A percentile compares a stretch with the other conserved stretches of the same genome.
Conservation (phyloP, 805 yeast species). For the Blastobotrys chiropterorum region DNA sequence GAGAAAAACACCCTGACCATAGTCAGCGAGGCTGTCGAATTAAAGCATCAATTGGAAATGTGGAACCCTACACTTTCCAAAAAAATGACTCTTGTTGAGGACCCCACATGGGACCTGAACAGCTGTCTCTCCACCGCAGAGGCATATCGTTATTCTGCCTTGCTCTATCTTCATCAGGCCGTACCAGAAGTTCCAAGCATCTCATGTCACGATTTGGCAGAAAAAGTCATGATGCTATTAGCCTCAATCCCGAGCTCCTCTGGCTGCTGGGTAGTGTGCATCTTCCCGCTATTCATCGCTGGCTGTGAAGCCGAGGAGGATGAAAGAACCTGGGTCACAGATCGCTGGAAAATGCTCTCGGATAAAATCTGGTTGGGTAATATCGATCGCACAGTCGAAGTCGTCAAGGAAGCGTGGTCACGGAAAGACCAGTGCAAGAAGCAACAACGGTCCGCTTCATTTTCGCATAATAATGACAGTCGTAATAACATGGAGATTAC, state of each 20-base stretch:
- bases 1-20: slow-evolving; percentile 39
- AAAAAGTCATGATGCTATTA: slow-evolving; percentile 50
- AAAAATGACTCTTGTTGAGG: slow-evolving; percentile 31
- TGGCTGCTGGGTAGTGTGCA: slow-evolving; percentile 51
- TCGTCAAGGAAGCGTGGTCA: slow-evolving; percentile 66
- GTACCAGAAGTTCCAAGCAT: slow-evolving; percentile 61
- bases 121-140: slow-evolving; percentile 66
- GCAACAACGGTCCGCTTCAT: background rate
- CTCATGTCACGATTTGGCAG: slow-evolving; percentile 50
- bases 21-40: slow-evolving; percentile 49
- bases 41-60: slow-evolving; percentile 45
- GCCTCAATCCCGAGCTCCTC: slow-evolving; percentile 60
- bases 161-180: slow-evolving; percentile 59
- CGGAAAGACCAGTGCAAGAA: slow-evolving; percentile 43
- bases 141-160: slow-evolving; percentile 55
- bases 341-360: slow-evolving; percentile 50
- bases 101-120: slow-evolving; percentile 48
- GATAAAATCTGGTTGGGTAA: slow-evolving; percentile 60
- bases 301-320: slow-evolving; percentile 61
- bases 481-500: slow-evolving; percentile 8
- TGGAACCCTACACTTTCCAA: slow-evolving; percentile 51
- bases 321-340: slow-evolving; percentile 55
- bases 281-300: slow-evolving; percentile 57
- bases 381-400: slow-evolving; percentile 58
- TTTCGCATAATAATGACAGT: background rate